These are phyloP conservation scores for Paecilomyces sp. DNA, from an alignment of 2,329 filamentous ascomycete genomes.

Conservation along the genomic window DNA sequence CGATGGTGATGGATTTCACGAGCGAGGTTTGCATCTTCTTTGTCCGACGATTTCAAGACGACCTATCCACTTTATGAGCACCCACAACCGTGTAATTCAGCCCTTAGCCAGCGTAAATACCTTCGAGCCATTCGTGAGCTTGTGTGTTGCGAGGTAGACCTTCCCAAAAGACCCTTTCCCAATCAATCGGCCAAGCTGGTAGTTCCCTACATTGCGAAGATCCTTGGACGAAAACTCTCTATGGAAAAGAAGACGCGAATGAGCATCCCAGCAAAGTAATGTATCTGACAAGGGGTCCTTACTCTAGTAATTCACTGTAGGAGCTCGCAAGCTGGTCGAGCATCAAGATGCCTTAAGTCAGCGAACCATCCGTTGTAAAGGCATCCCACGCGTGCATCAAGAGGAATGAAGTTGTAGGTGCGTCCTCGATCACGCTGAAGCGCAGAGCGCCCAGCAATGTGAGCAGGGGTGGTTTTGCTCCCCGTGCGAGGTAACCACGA, in stretches of 20 bases:
- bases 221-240: conserved; percentile 94
- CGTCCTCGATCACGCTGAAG: not conserved
- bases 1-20: conserved; percentile 98
- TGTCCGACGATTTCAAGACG: conserved; percentile 95
- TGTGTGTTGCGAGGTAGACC: conserved; percentile 92
- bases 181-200: conserved; percentile 82
- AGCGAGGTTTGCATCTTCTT: conserved; percentile 89
- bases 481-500: conserved; percentile 4
- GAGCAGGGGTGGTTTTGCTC: not conserved
- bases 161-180: conserved; percentile 98
- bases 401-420: not conserved
- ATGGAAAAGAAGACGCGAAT: conserved; percentile 11
- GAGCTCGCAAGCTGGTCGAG: conserved; percentile 76
- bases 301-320: conserved; percentile 94
- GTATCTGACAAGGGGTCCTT: conserved; percentile 31
- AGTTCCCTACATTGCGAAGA: conserved; percentile 88
- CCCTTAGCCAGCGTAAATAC: conserved; percentile 36
- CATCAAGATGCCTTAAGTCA: conserved; percentile 8
- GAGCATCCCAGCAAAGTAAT: conserved; percentile 1
- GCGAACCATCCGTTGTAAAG: conserved; percentile 5
- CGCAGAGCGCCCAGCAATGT: not conserved
- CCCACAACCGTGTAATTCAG: not conserved
- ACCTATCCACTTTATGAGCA: conserved; percentile 51
- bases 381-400: not conserved
- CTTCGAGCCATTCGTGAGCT: conserved; percentile 97